Evolutionary conservation across 139 green algal genomes (phyloP).

Genomic region (Raphidocelis subcapitata): DNA sequence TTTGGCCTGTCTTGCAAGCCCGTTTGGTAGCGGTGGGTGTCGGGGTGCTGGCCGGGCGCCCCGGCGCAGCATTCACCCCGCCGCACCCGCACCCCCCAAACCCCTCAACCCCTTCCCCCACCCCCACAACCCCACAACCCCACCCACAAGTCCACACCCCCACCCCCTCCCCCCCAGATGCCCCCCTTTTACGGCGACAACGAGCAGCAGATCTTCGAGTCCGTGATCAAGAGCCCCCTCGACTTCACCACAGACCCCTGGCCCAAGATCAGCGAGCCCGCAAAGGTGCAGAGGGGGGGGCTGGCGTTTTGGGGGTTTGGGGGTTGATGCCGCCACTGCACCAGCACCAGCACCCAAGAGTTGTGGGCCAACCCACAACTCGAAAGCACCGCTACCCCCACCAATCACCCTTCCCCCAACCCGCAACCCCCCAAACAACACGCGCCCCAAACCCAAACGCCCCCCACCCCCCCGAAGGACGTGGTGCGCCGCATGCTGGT

Average conservation of each 20-base stretch:
- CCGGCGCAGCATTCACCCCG: background rate
- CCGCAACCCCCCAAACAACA: too few species aligned
- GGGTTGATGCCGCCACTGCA: too few species aligned
- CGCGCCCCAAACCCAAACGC: too few species aligned
- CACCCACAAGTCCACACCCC: background rate
- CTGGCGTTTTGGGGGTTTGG: background rate
- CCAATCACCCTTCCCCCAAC: too few species aligned
- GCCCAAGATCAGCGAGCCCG: slow-evolving; percentile 61
- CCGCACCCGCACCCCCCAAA: background rate
- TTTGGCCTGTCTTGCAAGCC: too few species aligned
- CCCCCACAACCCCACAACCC: background rate
- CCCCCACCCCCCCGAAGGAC: slow-evolving; percentile 50
- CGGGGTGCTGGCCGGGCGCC: too few species aligned
- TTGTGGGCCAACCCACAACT: too few species aligned
- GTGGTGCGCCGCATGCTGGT: slow-evolving; percentile 79
- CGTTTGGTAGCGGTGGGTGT: too few species aligned
- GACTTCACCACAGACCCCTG: slow-evolving; percentile 78
- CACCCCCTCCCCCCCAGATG: background rate
- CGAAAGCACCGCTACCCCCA: too few species aligned
- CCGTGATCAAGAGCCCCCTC: slow-evolving; percentile 35
- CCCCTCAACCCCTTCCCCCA: background rate
- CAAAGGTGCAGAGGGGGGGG: too few species aligned
- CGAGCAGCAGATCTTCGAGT: slow-evolving; percentile 44
- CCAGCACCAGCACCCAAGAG: slow-evolving; percentile 1
- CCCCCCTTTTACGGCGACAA: slow-evolving; percentile 58